A percentile compares a stretch with the other conserved stretches of the same genome.
Conservation (phyloP, 768 basidiomycete species). For the Termitomyces sp. region DNA sequence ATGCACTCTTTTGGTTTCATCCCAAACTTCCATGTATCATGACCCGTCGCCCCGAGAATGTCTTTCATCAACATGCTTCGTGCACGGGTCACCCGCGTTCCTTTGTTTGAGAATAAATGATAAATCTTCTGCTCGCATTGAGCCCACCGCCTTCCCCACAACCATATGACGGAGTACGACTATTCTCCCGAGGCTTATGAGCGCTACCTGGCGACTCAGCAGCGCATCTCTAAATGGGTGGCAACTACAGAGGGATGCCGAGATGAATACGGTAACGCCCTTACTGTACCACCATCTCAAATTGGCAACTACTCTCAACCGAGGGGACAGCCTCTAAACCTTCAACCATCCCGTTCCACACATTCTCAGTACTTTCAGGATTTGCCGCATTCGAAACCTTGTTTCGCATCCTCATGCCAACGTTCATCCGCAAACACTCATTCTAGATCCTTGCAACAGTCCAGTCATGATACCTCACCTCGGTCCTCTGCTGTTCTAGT, state of each 20-base stretch:
- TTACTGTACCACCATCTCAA: conserved; percentile 1
- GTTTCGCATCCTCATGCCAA: neutral
- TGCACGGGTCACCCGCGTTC: neutral
- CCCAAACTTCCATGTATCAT: neutral
- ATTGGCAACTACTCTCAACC: neutral
- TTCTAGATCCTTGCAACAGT: neutral
- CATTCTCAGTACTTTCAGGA: conserved; percentile 5
- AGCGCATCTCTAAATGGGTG: conserved; percentile 38
- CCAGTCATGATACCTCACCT: neutral
- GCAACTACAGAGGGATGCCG: conserved; percentile 22
- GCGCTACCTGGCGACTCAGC: conserved; percentile 28
- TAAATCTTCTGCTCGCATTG: neutral
- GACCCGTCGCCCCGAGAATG: neutral
- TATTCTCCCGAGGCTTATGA: conserved; percentile 43
- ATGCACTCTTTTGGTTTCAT: neutral
- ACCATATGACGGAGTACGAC: conserved; percentile 44
- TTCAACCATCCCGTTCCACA: neutral
- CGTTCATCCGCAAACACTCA: neutral
- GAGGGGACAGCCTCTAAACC: neutral
- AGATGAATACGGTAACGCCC: conserved; percentile 10
- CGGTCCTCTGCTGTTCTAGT: neutral
- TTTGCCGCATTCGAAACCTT: neutral
- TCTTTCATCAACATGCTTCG: conserved; percentile 9
- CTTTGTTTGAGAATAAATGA: conserved; percentile 6
- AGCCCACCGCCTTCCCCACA: neutral